Evolutionary conservation across 2,329 filamentous ascomycete species (phyloP), one percentile per base, ranked within the genome.

Genomic region (Sporothrix brasiliensis): DNA sequence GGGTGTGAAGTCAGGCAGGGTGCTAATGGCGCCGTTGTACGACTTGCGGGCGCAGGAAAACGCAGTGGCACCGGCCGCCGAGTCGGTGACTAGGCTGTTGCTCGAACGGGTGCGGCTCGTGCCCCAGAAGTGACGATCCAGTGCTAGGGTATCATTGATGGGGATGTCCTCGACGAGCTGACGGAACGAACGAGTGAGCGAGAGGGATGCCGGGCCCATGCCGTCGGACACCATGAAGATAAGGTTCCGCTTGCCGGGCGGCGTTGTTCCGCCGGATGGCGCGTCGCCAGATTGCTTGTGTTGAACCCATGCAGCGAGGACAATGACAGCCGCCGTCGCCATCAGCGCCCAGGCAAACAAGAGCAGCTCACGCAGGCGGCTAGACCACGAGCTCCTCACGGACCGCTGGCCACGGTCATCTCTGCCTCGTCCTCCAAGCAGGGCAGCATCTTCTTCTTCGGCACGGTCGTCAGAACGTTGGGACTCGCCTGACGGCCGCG

Each of bases 171-270:
- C 86, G 69, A 89, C 85, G 75, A 90, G 87, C 80, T 99, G 95
- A 74, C 92, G 89, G 82, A 91, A 99, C 77, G 89, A 92, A 70
- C 95, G 87, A 7, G 95, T 97, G 78, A 99, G 81, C 34, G 91
- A 91, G 69, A 99, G 85, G 75, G 92, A 94, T 10, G 95, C 92
- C 9, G 95, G 95, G 0, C 95, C 95, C 95, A 99, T 99, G 77
- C 95, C 95, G 79, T 99, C 95, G 0, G 93, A 97, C 50, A 99
- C 94, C 95, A 99, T 99, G 84, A 99, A 98, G 76, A 99, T 91
- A 68, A 99, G 85, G 80, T 98, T 99, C 69, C 92, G 88, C 84
- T 98, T 99, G 68, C 89, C 88, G 76, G 80, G 70, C 84, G 83
- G 75, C 63, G 74, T 74, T 3, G 27, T 30, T 0, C 44, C 3